Conservation (phyloP, 176 grass and related monocot species). For the Carex pumila region DNA sequence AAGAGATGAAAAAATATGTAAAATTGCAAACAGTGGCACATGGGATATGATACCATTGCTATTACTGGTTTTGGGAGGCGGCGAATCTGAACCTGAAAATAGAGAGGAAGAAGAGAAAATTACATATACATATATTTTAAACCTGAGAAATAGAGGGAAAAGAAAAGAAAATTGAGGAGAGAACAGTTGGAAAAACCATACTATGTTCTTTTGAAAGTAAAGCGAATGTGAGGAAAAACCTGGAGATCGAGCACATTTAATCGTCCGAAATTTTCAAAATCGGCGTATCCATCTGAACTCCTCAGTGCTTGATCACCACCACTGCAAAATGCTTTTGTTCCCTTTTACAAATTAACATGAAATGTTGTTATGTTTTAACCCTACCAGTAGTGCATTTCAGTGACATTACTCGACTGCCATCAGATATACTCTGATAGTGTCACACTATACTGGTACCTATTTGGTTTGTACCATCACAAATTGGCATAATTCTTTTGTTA, state of each 20-base stretch:
- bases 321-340: constrained; percentile 77
- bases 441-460: background rate
- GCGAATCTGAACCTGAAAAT: constrained; percentile 75
- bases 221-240: constrained; percentile 25
- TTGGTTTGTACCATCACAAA: background rate
- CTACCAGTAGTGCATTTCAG: background rate
- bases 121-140: background rate
- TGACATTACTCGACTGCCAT: background rate
- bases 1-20: background rate
- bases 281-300: constrained; percentile 73
- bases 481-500: background rate
- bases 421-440: background rate
- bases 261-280: constrained; percentile 86
- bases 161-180: background rate
- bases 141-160: constrained; percentile 36
- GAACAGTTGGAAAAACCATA: background rate
- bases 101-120: background rate
- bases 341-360: constrained; percentile 25
- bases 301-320: constrained; percentile 86
- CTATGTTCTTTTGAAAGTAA: background rate
- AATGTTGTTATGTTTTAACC: background rate
- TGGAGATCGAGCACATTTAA: constrained; percentile 97
- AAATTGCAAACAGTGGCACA: background rate
- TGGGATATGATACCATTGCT: constrained; percentile 54
- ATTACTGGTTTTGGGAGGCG: constrained; percentile 88